A percentile compares a stretch with the other conserved stretches of the same genome.
Evolutionary conservation across 169 alveolate genomes (phyloP).

Genomic region (Babesia bigemina): DNA sequence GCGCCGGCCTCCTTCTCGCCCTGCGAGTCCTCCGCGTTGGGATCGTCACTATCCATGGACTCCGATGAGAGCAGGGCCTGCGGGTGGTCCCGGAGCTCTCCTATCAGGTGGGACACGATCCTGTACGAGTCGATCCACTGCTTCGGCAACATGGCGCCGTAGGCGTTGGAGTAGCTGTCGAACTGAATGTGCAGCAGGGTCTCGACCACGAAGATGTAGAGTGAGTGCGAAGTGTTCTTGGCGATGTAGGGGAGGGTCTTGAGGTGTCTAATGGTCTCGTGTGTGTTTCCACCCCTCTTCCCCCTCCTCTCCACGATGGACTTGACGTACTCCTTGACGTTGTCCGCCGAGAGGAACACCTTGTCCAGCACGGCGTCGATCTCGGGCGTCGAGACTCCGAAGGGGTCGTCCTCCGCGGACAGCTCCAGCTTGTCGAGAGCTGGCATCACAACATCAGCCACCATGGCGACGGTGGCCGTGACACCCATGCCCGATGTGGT

Average conservation of each 20-base stretch:
- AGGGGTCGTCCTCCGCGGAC: constrained; percentile 63
- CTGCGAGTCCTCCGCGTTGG: constrained; percentile 37
- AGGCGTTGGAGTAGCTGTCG: constrained; percentile 87
- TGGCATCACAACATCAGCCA: constrained; percentile 63
- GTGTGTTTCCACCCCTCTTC: constrained; percentile 86
- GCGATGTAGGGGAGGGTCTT: constrained; percentile 84
- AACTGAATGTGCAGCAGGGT: constrained; percentile 86
- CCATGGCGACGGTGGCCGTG: constrained; percentile 45
- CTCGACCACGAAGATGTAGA: constrained; percentile 84
- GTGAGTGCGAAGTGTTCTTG: constrained; percentile 76
- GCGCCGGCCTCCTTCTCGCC: constrained; percentile 48
- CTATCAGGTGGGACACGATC: constrained; percentile 75
- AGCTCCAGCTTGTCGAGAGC: constrained; percentile 26
- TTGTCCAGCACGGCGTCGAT: constrained; percentile 74
- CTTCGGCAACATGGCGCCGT: constrained; percentile 79
- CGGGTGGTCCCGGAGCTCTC: constrained; percentile 73
- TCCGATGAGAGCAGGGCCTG: constrained; percentile 69
- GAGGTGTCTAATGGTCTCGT: constrained; percentile 82
- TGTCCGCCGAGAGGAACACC: constrained; percentile 79
- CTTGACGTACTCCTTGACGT: constrained; percentile 79
- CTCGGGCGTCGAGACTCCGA: constrained; percentile 68
- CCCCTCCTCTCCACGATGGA: constrained; percentile 87
- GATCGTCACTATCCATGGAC: constrained; percentile 38
- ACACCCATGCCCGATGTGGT: constrained; percentile 20
- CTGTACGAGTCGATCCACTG: constrained; percentile 83